A percentile compares a stretch with the other conserved stretches of the same genome.
Evolutionary conservation across 108 stramenopile species (phyloP).

Genomic region (Pseudonitzschia multiseries): DNA sequence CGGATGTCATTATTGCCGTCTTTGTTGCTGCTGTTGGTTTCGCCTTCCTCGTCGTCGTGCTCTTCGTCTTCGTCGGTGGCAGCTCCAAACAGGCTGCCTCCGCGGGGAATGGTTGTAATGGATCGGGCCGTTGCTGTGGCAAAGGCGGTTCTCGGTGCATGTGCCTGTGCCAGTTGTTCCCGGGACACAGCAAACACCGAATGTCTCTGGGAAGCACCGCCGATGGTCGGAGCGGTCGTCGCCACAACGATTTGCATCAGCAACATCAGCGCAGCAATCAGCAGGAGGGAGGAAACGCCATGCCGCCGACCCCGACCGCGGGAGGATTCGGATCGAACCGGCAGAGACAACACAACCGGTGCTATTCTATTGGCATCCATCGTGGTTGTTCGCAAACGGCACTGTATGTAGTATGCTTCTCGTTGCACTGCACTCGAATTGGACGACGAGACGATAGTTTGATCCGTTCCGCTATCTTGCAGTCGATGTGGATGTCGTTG

Average conservation of each 20-base stretch:
- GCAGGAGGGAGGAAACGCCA: background rate
- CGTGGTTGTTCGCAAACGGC: background rate
- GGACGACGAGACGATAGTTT: background rate
- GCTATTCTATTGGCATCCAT: background rate
- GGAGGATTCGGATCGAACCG: background rate
- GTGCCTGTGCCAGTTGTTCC: too few species aligned
- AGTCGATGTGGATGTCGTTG: background rate
- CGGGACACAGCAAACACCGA: background rate
- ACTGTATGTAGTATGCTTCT: too few species aligned
- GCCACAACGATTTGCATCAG: background rate
- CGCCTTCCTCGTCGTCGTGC: slow-evolving; percentile 14
- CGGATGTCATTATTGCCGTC: slow-evolving; percentile 6
- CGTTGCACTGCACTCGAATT: too few species aligned
- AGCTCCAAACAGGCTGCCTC: background rate
- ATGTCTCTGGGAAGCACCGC: background rate
- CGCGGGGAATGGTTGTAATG: slow-evolving; percentile 9
- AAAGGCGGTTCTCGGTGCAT: background rate
- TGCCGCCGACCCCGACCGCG: background rate
- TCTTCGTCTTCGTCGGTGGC: slow-evolving; percentile 4
- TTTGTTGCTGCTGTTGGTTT: too few species aligned
- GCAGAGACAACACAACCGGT: background rate
- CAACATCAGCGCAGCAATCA: background rate
- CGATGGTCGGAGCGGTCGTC: background rate
- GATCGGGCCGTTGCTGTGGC: background rate
- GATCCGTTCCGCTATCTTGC: background rate